Percentiles rank a stretch among this genome's conserved stretches.
Conservation (phyloP, 2,329 filamentous ascomycete genomes). For the Blumeria hordei region DNA sequence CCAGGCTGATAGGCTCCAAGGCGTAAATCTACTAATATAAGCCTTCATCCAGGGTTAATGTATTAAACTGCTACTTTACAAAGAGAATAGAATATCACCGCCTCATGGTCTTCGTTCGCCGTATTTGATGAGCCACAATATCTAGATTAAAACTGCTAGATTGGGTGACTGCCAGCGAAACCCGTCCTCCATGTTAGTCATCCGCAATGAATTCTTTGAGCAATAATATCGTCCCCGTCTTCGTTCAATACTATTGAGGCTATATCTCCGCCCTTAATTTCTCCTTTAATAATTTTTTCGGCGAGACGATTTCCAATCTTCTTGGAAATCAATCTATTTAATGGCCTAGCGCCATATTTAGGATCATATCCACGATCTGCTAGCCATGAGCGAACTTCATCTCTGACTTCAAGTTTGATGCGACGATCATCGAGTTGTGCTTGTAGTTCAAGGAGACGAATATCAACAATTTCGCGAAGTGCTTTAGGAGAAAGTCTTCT, state of each 20-base stretch:
- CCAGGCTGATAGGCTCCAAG: too few species aligned
- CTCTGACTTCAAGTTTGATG: constrained; percentile 48
- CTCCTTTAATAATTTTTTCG: constrained; percentile 73
- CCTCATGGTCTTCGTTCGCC: too few species aligned
- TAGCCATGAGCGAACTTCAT: constrained; percentile 61
- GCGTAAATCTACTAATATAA: too few species aligned
- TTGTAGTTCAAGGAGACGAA: constrained; percentile 68
- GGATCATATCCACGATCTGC: constrained; percentile 79
- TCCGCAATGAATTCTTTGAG: background rate
- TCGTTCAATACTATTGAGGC: constrained; percentile 46
- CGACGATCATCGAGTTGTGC: constrained; percentile 60
- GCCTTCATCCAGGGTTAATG: too few species aligned
- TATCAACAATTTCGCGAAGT: constrained; percentile 80
- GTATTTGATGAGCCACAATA: too few species aligned
- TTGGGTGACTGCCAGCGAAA: too few species aligned
- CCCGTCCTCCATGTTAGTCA: too few species aligned
- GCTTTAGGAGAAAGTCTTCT: constrained; percentile 58
- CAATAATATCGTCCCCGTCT: constrained; percentile 28
- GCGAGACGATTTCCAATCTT: constrained; percentile 76
- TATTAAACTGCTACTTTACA: too few species aligned
- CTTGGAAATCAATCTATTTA: constrained; percentile 76
- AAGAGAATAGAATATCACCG: too few species aligned
- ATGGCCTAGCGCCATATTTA: constrained; percentile 67
- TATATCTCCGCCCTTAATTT: constrained; percentile 50
- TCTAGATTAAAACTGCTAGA: too few species aligned